These are phyloP conservation scores for Giardia duodenalis DNA, from an alignment of 208 protist genomes.

Conservation along the genomic window DNA sequence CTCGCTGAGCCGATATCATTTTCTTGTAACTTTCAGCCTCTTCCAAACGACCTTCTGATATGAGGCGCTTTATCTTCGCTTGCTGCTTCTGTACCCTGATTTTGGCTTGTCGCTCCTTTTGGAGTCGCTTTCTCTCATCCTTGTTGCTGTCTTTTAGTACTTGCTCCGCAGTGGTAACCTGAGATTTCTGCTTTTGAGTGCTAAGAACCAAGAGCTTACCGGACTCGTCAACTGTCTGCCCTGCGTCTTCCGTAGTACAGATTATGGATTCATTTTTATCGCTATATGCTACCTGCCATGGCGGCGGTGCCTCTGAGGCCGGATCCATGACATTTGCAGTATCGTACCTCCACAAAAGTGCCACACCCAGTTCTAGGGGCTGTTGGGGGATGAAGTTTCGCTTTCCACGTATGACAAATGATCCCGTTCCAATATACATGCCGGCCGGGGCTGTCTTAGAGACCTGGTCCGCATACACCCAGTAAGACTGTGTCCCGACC, in stretches of 20 bases:
- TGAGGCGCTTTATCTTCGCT: background rate
- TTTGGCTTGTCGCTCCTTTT: background rate
- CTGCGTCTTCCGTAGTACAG: background rate
- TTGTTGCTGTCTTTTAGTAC: background rate
- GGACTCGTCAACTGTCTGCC: background rate
- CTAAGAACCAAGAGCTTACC: background rate
- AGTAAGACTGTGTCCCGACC: constrained; percentile 69
- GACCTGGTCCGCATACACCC: constrained; percentile 72
- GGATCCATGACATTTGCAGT: background rate
- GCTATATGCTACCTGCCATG: background rate
- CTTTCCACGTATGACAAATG: constrained; percentile 67
- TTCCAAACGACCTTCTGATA: constrained; percentile 13
- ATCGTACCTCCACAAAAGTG: constrained; percentile 33
- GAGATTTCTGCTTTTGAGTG: background rate
- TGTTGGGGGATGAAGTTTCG: constrained; percentile 62
- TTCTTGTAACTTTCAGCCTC: too few species aligned
- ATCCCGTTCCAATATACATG: constrained; percentile 64
- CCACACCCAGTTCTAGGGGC: constrained; percentile 46
- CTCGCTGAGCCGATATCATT: background rate
- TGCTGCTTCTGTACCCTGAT: background rate
- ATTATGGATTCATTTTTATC: background rate
- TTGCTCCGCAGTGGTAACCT: background rate
- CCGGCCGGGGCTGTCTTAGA: constrained; percentile 64
- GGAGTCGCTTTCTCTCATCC: background rate
- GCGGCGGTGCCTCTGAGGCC: background rate